Percentiles rank a stretch among this genome's conserved stretches.
Conservation (phyloP, 192 early-diverging fungal genomes). For the Backusella luteola region DNA sequence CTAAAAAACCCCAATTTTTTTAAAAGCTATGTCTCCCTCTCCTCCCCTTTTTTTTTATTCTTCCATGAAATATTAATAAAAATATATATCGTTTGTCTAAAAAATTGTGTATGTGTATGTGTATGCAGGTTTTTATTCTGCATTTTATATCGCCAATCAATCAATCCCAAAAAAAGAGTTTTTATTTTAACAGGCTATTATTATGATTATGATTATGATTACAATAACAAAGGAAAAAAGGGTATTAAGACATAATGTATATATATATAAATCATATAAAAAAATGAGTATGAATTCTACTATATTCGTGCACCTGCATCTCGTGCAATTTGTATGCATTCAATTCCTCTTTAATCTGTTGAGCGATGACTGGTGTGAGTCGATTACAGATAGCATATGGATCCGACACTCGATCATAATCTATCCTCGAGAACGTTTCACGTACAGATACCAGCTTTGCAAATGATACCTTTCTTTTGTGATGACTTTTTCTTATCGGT, state of each 20-base stretch:
- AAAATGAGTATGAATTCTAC: constrained; percentile 67
- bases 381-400: constrained; percentile 9
- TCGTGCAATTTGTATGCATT: constrained; percentile 92
- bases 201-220: not conserved
- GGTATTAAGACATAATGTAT: not conserved
- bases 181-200: not conserved
- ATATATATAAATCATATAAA: constrained; percentile 46
- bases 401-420: constrained; percentile 15
- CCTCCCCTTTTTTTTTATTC: not conserved
- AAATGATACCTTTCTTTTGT: not conserved
- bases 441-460: constrained; percentile 9
- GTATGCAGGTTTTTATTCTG: not conserved
- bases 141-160: not conserved
- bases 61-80: not conserved
- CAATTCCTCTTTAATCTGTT: constrained; percentile 88
- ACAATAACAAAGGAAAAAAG: not conserved
- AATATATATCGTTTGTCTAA: constrained; percentile 10
- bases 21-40: not conserved
- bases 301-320: constrained; percentile 86
- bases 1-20: not conserved
- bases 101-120: not conserved
- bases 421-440: constrained; percentile 6
- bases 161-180: no score
- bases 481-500: not conserved
- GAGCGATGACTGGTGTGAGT: constrained; percentile 78